Base-by-base conservation (phyloP, 2,329 filamentous ascomycete genomes). In the Pseudocercospora pini-densiflorae region DNA sequence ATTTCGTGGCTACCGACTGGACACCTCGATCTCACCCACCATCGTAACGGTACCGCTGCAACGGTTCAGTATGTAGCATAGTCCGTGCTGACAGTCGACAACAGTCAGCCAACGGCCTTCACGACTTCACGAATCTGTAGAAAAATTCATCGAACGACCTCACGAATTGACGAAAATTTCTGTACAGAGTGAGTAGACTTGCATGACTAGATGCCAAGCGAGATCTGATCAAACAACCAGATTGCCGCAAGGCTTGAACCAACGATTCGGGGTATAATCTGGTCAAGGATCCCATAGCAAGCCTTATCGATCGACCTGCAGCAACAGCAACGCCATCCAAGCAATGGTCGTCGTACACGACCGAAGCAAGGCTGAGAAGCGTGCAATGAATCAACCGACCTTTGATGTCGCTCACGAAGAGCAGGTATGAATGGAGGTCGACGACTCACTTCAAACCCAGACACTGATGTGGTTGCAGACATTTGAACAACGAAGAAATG, bases 291-390 rank as follows among this genome's bases (percentile, higher is more conserved):
- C 31, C 43, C 43, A 60, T 64, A 36, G 8, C 29, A 3, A 27
- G 8, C 45, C 47, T 29, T 10, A 55, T 54, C 14, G 31, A 60
- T 53, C 49, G 29, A 31, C 16, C 29, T 51, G 43, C 57, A 60
- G 19, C 45, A 40, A 31, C 45, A 27, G 27, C 10, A 16, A 14
- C 23, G 19, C 45, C n/a, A 36, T 19, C 19, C 36, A 31, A 49
- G 29, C 62, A 55, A 64, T 61, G 62, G 62, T 36, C n/a, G 62
- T 64, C 49, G 45, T 59, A 64, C 45, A 60, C 29, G 49, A 24
- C 45, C 19, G 2, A 27, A 27, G 45, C 21, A 40, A 31, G 16
- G 54, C 54, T 43, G 54, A 59, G 47, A 61, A 60, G 43, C 27
- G 23, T 27, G 14, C 55, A 53, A 61, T 43, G 62, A 64, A 54